Evolutionary conservation across 129 eudicot species (phyloP).

Genomic region (Artemisia tridentata): DNA sequence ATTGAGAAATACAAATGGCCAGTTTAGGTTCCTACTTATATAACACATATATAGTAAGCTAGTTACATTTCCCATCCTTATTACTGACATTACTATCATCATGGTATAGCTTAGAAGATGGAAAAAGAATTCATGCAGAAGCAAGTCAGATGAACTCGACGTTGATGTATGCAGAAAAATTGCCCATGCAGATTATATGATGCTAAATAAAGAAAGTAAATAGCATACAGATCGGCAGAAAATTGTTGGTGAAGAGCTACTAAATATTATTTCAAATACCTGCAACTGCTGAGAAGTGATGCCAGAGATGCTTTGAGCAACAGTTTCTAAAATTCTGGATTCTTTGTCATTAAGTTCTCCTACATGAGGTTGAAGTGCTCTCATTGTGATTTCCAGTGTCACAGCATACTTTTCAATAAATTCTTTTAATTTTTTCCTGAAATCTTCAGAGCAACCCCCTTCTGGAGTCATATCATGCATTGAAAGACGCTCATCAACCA

Average conservation of each 20-base stretch:
- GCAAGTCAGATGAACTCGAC: background rate
- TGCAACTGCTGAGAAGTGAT: conserved; percentile 64
- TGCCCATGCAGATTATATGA: too few relatives aligned
- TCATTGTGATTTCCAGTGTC: conserved; percentile 34
- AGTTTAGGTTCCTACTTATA: too few relatives aligned
- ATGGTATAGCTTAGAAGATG: background rate
- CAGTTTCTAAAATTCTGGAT: conserved; percentile 34
- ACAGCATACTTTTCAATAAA: conserved; percentile 42
- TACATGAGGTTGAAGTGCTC: conserved; percentile 38
- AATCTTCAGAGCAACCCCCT: conserved; percentile 62
- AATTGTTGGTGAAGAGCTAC: too few relatives aligned
- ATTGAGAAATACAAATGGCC: too few relatives aligned
- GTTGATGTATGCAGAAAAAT: too few relatives aligned
- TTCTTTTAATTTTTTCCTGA: conserved; percentile 33
- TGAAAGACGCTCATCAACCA: conserved; percentile 46
- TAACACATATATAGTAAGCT: too few relatives aligned
- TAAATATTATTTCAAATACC: conserved; percentile 37
- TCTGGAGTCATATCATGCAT: conserved; percentile 53
- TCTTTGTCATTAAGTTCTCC: conserved; percentile 30
- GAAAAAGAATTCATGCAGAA: background rate
- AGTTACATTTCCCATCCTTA: background rate
- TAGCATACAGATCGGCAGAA: too few relatives aligned
- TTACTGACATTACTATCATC: background rate
- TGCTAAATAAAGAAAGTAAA: too few relatives aligned
- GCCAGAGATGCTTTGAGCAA: conserved; percentile 65